phyloP scores from a whole-genome alignment of 1,284 basidiomycete genomes.

The Phylloboletellus chloephorus region DNA sequence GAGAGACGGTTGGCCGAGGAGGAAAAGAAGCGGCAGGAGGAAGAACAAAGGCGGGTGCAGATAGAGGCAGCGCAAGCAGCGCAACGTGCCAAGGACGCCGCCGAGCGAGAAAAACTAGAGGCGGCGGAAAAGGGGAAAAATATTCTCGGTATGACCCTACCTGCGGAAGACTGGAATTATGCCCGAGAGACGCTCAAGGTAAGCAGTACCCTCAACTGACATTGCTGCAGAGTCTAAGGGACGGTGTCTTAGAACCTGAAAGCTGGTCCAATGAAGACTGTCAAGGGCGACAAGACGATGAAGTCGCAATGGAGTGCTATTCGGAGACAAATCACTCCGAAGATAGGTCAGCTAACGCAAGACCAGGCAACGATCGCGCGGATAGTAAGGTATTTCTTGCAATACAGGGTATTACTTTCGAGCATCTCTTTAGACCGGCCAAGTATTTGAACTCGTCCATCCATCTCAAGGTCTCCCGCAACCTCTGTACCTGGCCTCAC shows the following conservation, averaged over 20 bases:
- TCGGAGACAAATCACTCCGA: conserved; percentile 84
- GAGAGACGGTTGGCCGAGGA: conserved; percentile 32
- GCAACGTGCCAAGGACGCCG: conserved; percentile 29
- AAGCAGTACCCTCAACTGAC: conserved; percentile 15
- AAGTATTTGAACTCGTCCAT: conserved; percentile 54
- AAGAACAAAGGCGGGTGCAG: conserved; percentile 35
- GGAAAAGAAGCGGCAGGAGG: conserved; percentile 29
- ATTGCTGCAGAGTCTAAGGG: conserved; percentile 25
- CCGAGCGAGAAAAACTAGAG: conserved; percentile 29
- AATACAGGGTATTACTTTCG: conserved; percentile 7
- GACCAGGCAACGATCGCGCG: conserved; percentile 63
- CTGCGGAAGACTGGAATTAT: conserved; percentile 63
- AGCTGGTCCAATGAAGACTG: conserved; percentile 60
- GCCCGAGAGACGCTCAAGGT: conserved; percentile 62
- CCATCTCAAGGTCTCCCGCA: conserved; percentile 36
- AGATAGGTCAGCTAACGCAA: conserved; percentile 89
- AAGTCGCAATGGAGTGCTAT: conserved; percentile 57
- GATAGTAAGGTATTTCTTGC: conserved; percentile 51
- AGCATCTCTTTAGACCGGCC: conserved; percentile 49
- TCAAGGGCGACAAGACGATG: conserved; percentile 59
- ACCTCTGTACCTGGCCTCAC: conserved; percentile 66
- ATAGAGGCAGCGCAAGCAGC: conserved; percentile 38
- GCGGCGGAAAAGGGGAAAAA: conserved; percentile 30
- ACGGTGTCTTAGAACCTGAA: conserved; percentile 56
- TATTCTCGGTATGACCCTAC: conserved; percentile 45